phyloP scores from a whole-genome alignment of 2,329 filamentous ascomycete genomes.

The Ophiocordyceps camponoti-saundersi region DNA sequence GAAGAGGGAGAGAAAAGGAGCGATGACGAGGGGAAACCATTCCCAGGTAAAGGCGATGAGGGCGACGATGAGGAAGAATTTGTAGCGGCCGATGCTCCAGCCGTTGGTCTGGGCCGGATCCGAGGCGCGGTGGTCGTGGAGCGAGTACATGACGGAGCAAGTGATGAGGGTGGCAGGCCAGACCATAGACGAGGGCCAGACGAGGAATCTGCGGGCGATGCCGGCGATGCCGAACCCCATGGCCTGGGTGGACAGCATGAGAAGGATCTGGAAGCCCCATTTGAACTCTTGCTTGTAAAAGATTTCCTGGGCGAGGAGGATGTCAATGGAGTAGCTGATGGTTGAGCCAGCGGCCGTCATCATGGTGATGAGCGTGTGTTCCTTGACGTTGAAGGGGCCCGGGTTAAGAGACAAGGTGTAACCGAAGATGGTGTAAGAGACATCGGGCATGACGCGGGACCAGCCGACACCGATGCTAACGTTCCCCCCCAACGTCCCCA shows the following conservation, averaged over 20 bases:
- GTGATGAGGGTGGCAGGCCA: constrained; percentile 46
- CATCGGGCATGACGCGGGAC: constrained; percentile 14
- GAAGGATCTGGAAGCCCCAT: constrained; percentile 39
- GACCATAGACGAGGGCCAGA: constrained; percentile 46
- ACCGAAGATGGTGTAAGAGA: constrained; percentile 15
- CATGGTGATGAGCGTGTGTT: constrained; percentile 31
- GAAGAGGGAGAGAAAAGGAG: constrained; percentile 40
- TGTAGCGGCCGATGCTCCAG: constrained; percentile 41
- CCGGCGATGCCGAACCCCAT: constrained; percentile 49
- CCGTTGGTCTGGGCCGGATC: constrained; percentile 34
- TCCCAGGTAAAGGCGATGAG: constrained; percentile 36
- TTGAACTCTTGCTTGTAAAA: constrained; percentile 35
- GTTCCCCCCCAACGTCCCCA: neutral
- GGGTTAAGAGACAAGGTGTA: constrained; percentile 18
- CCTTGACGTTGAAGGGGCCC: constrained; percentile 26
- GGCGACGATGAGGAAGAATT: constrained; percentile 37
- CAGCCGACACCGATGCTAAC: constrained; percentile 13
- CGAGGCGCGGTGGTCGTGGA: constrained; percentile 41
- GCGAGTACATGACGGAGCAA: constrained; percentile 42
- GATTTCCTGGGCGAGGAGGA: constrained; percentile 22
- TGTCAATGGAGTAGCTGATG: constrained; percentile 21
- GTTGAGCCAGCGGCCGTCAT: constrained; percentile 21
- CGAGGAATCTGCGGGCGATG: constrained; percentile 38
- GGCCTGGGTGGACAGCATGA: constrained; percentile 42
- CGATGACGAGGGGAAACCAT: constrained; percentile 41